Evolutionary conservation across 495 filamentous ascomycete genomes (phyloP).

Genomic region (Penicillium bialowiezense): DNA sequence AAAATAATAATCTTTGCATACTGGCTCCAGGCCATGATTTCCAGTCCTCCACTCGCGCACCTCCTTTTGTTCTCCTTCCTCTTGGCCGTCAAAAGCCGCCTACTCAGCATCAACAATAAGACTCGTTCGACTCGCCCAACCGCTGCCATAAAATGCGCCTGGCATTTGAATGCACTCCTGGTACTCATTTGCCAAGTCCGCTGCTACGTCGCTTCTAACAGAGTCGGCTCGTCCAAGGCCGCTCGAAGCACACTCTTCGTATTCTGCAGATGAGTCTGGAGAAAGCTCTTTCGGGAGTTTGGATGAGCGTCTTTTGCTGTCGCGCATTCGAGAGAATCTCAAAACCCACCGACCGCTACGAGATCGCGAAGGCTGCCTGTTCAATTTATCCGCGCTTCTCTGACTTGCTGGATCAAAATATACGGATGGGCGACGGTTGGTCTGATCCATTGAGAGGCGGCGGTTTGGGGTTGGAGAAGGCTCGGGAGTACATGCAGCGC

Average conservation of each 20-base stretch:
- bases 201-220: slow-evolving; percentile 12
- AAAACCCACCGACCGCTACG: slow-evolving; percentile 13
- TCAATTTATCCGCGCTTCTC: slow-evolving; percentile 9
- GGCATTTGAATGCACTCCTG: slow-evolving; percentile 31
- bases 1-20: not conserved
- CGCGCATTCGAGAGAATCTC: slow-evolving; percentile 14
- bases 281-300: slow-evolving; percentile 10
- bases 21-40: not conserved
- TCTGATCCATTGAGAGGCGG: slow-evolving; percentile 2
- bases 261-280: slow-evolving; percentile 9
- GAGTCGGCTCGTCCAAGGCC: slow-evolving; percentile 11
- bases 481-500: not conserved
- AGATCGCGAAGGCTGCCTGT: slow-evolving; percentile 7
- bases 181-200: slow-evolving; percentile 23
- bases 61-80: too few species aligned
- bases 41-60: too few species aligned
- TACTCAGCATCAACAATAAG: slow-evolving; percentile 10
- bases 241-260: slow-evolving; percentile 11
- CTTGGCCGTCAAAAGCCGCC: not conserved
- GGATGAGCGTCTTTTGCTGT: slow-evolving; percentile 11
- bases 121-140: slow-evolving; percentile 25
- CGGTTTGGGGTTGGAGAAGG: not conserved
- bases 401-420: not conserved
- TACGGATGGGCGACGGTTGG: not conserved
- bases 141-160: slow-evolving; percentile 25